These are phyloP conservation scores for Lipomyces orientalis DNA, from an alignment of 805 yeast genomes.

Conservation along the genomic window DNA sequence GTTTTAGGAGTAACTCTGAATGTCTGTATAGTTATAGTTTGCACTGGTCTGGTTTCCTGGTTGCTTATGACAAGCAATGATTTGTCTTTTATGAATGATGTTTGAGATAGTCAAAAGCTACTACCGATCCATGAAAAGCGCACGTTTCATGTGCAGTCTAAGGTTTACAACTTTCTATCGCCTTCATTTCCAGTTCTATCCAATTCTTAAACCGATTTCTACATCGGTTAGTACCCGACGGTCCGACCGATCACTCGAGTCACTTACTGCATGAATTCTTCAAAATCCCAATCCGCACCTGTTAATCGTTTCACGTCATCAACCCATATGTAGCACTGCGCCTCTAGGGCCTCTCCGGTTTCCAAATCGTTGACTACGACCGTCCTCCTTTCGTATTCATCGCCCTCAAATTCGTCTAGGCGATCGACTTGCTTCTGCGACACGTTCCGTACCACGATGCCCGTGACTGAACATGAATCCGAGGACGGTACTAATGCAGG, in stretches of 20 bases:
- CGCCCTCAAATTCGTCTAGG: conserved; percentile 40
- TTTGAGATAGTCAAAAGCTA: neutral
- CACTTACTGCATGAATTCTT: conserved; percentile 32
- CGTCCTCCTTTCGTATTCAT: conserved; percentile 36
- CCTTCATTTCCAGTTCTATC: conserved; percentile 27
- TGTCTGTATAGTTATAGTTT: neutral
- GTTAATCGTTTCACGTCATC: conserved; percentile 30
- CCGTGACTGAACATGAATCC: conserved; percentile 23
- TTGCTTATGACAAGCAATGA: neutral
- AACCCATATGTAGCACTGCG: conserved; percentile 37
- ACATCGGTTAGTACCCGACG: neutral
- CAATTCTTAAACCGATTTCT: conserved; percentile 18
- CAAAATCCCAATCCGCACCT: conserved; percentile 36
- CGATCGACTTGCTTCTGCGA: conserved; percentile 19
- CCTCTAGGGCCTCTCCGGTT: conserved; percentile 14
- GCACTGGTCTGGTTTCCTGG: neutral
- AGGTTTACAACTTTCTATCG: neutral
- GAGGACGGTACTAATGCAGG: conserved; percentile 30
- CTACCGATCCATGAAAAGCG: neutral
- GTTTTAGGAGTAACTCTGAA: neutral
- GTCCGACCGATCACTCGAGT: neutral
- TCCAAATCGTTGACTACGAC: conserved; percentile 19
- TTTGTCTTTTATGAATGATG: conserved; percentile 2
- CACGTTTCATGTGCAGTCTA: neutral
- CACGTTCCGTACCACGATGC: conserved; percentile 34